A percentile compares a stretch with the other conserved stretches of the same genome.
phyloP scores from a whole-genome alignment of 352 stramenopile genomes.

The Globisporangium echinulatum region DNA sequence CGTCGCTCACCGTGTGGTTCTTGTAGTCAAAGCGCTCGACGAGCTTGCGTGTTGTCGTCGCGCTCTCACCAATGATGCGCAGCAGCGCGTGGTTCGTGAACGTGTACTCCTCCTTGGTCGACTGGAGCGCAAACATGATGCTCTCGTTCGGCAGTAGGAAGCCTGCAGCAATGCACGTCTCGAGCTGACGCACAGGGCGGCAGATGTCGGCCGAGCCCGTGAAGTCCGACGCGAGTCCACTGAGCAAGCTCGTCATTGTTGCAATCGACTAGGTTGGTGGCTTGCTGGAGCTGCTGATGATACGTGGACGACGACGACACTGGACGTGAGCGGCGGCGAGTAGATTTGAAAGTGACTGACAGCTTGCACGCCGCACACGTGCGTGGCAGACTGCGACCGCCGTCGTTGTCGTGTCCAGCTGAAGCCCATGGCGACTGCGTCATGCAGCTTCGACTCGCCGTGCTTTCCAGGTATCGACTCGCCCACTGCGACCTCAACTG shows the following conservation, averaged over 20 bases:
- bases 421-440: too few species aligned
- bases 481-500: too few species aligned
- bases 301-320: too few species aligned
- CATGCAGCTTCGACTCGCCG: too few species aligned
- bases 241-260: conserved; percentile 31
- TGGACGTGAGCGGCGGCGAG: too few species aligned
- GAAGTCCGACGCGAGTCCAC: conserved; percentile 40
- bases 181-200: conserved; percentile 11
- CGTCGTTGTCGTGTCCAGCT: too few species aligned
- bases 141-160: conserved; percentile 37
- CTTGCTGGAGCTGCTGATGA: not conserved
- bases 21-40: conserved; percentile 34
- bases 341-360: too few species aligned
- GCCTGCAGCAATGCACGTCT: conserved; percentile 23
- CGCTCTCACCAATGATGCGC: conserved; percentile 25
- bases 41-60: conserved; percentile 38
- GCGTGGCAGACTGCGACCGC: too few species aligned
- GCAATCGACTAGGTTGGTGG: not conserved
- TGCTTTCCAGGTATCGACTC: too few species aligned
- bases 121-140: conserved; percentile 52
- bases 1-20: conserved; percentile 13
- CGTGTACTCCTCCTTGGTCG: conserved; percentile 47
- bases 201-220: conserved; percentile 51
- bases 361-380: too few species aligned
- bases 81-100: conserved; percentile 62